Conservation (phyloP, 2,329 filamentous ascomycete genomes). For the Aulographum hederae region DNA sequence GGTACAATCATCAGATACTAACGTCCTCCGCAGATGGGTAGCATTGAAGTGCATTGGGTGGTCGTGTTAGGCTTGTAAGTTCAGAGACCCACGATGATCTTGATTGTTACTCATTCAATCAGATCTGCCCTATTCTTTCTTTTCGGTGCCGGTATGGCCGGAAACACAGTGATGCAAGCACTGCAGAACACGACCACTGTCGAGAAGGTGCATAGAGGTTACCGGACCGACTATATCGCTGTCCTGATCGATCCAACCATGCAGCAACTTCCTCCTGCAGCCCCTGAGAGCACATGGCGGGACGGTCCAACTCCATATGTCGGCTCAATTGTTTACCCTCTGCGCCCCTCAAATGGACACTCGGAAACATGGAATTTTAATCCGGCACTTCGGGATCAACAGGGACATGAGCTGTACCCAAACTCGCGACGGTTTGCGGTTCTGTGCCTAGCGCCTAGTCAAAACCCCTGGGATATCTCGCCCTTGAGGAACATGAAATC, state of each 20-base stretch:
- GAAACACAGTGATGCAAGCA: constrained; percentile 52
- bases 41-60: constrained; percentile 39
- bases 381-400: background rate
- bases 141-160: constrained; percentile 64
- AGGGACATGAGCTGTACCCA: too few species aligned
- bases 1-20: background rate
- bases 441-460: constrained; percentile 49
- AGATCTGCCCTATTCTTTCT: constrained; percentile 53
- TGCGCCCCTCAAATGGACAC: background rate
- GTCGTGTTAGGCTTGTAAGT: constrained; percentile 44
- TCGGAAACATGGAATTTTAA: too few species aligned
- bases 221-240: constrained; percentile 53
- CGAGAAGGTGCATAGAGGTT: constrained; percentile 48
- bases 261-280: constrained; percentile 6
- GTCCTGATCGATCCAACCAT: constrained; percentile 27
- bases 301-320: background rate
- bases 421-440: constrained; percentile 54
- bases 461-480: constrained; percentile 69
- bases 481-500: constrained; percentile 51
- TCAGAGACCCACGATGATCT: constrained; percentile 4
- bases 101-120: too few species aligned
- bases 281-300: constrained; percentile 1
- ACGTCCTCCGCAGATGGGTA: background rate
- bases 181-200: constrained; percentile 67
- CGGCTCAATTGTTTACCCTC: background rate